phyloP scores from a whole-genome alignment of 225 moss, liverwort and hornwort genomes.

The Polytrichum formosum region DNA sequence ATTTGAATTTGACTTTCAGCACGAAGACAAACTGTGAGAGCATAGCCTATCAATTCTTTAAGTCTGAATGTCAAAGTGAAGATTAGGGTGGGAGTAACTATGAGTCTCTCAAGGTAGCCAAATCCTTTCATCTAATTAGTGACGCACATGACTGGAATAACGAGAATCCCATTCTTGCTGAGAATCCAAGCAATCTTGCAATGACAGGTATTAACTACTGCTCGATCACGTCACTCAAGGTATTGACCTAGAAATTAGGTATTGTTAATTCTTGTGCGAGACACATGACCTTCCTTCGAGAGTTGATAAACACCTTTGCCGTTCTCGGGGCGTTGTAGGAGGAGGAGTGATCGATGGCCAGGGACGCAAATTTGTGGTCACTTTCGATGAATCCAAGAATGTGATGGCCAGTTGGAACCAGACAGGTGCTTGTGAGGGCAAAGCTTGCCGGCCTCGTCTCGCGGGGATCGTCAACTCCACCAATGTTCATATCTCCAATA shows the following conservation, averaged over 20 bases:
- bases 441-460: slow-evolving; percentile 19
- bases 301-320: neutral
- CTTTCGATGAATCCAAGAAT: slow-evolving; percentile 11
- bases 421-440: slow-evolving; percentile 15
- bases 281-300: neutral
- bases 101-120: too few relatives aligned
- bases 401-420: slow-evolving; percentile 19
- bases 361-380: slow-evolving; percentile 15
- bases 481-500: slow-evolving; percentile 5
- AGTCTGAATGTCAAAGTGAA: neutral
- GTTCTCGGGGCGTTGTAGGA: neutral
- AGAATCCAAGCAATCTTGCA: neutral
- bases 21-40: too few relatives aligned
- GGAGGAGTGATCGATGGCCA: slow-evolving; percentile 21
- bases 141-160: too few relatives aligned
- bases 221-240: neutral
- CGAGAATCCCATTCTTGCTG: neutral
- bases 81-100: neutral
- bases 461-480: slow-evolving; percentile 12
- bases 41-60: too few relatives aligned
- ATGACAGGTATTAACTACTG: neutral
- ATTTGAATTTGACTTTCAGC: too few relatives aligned
- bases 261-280: neutral
- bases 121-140: too few relatives aligned
- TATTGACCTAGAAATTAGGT: too few relatives aligned